A percentile compares a stretch with the other conserved stretches of the same genome.
These are phyloP conservation scores for Turritis glabra DNA, from an alignment of 345 rosid species.

Conservation along the genomic window DNA sequence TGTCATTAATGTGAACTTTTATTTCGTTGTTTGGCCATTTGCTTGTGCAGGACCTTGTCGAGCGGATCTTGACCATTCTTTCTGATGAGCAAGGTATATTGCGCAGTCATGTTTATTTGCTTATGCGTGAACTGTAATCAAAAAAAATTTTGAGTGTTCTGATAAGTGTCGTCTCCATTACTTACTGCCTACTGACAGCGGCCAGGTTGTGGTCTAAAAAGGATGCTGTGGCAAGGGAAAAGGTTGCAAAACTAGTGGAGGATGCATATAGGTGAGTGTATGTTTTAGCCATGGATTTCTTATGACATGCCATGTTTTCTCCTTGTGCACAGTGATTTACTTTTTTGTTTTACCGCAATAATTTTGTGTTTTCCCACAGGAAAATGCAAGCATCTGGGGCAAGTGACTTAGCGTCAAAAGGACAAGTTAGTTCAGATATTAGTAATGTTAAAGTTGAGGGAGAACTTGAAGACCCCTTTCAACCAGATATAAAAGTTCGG, in stretches of 20 bases:
- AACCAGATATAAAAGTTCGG: conserved; percentile 62
- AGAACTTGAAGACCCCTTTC: conserved; percentile 56
- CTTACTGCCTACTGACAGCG: conserved; percentile 46
- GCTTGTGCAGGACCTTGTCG: conserved; percentile 76
- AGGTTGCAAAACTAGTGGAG: conserved; percentile 79
- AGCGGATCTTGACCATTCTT: conserved; percentile 63
- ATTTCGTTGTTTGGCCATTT: neutral
- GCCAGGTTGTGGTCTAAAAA: conserved; percentile 68
- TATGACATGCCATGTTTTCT: conserved; percentile 4
- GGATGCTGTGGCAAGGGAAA: conserved; percentile 67
- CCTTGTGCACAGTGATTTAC: conserved; percentile 1
- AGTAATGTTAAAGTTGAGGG: conserved; percentile 62
- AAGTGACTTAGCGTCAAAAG: conserved; percentile 73
- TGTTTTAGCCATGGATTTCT: conserved; percentile 1
- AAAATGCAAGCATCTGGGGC: conserved; percentile 91
- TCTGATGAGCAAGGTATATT: conserved; percentile 73
- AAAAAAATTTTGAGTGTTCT: conserved; percentile 2
- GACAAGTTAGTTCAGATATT: conserved; percentile 60
- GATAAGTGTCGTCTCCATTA: conserved; percentile 4
- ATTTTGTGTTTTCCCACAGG: conserved; percentile 44
- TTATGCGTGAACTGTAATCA: neutral
- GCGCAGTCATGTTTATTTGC: neutral
- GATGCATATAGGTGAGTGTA: conserved; percentile 70
- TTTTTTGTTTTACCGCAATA: conserved; percentile 6
- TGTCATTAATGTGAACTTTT: neutral